Evolutionary conservation across 176 grass and related monocot species (phyloP).

Genomic region (Triticum urartu): DNA sequence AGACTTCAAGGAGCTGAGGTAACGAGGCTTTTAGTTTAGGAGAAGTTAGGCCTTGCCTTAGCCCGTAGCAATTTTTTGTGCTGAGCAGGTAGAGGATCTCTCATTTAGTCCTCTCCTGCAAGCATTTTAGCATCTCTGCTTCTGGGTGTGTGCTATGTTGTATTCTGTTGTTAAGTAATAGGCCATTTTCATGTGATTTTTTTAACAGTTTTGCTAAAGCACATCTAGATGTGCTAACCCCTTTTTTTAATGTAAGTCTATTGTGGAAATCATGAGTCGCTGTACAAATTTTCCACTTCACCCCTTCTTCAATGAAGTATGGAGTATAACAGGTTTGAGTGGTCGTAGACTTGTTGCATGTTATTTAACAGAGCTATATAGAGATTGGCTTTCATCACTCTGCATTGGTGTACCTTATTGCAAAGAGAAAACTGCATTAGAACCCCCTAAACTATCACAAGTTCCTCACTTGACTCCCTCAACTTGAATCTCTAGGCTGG

Average conservation of each 20-base stretch:
- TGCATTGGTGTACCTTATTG: not conserved
- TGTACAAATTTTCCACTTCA: too few species aligned
- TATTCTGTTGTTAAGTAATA: too few species aligned
- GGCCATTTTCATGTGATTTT: too few species aligned
- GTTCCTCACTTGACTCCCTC: not conserved
- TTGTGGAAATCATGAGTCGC: too few species aligned
- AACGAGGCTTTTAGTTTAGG: not conserved
- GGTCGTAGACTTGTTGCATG: too few species aligned
- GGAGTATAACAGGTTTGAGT: too few species aligned
- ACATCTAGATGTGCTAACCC: too few species aligned
- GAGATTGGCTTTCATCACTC: not conserved
- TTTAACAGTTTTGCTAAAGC: too few species aligned
- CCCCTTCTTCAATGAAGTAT: too few species aligned
- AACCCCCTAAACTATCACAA: not conserved
- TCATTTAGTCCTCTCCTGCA: not conserved
- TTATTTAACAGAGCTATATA: not conserved
- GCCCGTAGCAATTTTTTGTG: not conserved
- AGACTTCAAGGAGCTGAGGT: not conserved
- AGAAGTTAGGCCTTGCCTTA: not conserved
- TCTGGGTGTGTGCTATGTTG: too few species aligned
- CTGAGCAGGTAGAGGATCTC: not conserved
- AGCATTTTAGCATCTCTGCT: too few species aligned
- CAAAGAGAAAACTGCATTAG: not conserved
- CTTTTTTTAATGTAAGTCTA: too few species aligned
- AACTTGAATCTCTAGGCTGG: not conserved